A percentile compares a stretch with the other conserved stretches of the same genome.
Evolutionary conservation across 2,329 filamentous ascomycete species (phyloP).

Genomic region (Coniochaeta sp.): DNA sequence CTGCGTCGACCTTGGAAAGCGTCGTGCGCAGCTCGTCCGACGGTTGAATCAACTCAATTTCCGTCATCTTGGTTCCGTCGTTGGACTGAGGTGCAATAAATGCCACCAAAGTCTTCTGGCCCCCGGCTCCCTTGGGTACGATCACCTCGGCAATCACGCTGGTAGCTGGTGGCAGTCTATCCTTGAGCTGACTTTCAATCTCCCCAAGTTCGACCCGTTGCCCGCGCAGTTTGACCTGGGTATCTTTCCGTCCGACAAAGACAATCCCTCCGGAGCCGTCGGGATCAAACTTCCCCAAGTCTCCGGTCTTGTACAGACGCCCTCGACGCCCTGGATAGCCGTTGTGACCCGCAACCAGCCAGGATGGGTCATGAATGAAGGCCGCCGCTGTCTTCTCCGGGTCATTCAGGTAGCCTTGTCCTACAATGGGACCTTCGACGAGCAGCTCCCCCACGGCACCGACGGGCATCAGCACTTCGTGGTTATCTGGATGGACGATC

Average conservation of each 20-base stretch:
- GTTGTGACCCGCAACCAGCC: constrained; percentile 22
- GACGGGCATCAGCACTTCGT: constrained; percentile 18
- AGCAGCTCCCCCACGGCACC: constrained; percentile 25
- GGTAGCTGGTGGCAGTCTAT: constrained; percentile 26
- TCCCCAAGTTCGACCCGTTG: constrained; percentile 47
- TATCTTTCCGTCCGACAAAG: constrained; percentile 46
- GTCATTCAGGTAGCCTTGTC: constrained; percentile 39
- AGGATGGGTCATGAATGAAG: constrained; percentile 17
- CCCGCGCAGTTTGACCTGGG: constrained; percentile 52
- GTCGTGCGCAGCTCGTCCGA: constrained; percentile 7
- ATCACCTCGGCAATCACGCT: constrained; percentile 42
- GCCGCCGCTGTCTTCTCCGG: constrained; percentile 21
- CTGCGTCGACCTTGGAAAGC: constrained; percentile 10
- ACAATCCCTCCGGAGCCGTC: constrained; percentile 28
- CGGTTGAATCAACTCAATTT: constrained; percentile 9
- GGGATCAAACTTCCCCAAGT: constrained; percentile 33
- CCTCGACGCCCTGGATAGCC: constrained; percentile 21
- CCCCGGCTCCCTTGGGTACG: constrained; percentile 9
- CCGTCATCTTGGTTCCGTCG: constrained; percentile 9
- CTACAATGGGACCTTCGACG: constrained; percentile 37
- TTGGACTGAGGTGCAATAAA: constrained; percentile 16
- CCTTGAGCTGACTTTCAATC: constrained; percentile 33
- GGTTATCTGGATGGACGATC: constrained; percentile 18
- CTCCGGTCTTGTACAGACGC: constrained; percentile 41
- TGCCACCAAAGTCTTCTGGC: constrained; percentile 19